Evolutionary conservation across 2,329 filamentous ascomycete species (phyloP).

Genomic region (Aspergillus neotritici): DNA sequence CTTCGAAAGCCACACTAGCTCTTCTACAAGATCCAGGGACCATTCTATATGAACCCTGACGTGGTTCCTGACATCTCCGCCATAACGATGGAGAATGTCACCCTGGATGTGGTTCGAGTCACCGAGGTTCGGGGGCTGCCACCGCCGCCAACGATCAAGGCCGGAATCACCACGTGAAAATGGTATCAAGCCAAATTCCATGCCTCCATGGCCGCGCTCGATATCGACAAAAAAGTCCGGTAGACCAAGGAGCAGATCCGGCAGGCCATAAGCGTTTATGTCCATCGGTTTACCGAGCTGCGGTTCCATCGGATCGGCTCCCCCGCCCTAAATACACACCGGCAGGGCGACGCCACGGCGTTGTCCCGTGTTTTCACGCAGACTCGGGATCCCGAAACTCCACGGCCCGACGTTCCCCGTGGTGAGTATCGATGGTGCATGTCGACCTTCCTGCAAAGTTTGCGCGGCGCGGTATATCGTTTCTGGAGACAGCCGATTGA

Average conservation of each 20-base stretch:
- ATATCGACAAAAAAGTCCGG: constrained; percentile 42
- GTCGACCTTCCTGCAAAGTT: constrained; percentile 37
- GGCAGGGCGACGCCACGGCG: constrained; percentile 42
- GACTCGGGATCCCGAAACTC: constrained; percentile 36
- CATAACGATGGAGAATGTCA: background rate
- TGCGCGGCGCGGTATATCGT: constrained; percentile 34
- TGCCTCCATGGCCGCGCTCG: constrained; percentile 42
- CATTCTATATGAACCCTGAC: background rate
- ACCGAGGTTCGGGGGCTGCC: background rate
- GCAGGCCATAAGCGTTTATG: constrained; percentile 31
- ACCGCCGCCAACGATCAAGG: constrained; percentile 49
- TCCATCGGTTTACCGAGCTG: constrained; percentile 25
- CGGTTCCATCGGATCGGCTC: constrained; percentile 26
- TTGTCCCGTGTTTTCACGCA: constrained; percentile 43
- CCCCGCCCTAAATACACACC: constrained; percentile 17
- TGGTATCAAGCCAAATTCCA: constrained; percentile 45
- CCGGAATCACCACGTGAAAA: constrained; percentile 43
- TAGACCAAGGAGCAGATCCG: constrained; percentile 44
- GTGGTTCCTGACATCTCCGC: background rate
- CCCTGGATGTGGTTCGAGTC: background rate
- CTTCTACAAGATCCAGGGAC: background rate
- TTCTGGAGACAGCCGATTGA: no score
- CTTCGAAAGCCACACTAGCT: background rate
- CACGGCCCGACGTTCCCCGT: constrained; percentile 30
- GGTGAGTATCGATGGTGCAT: constrained; percentile 25